These are phyloP conservation scores for Monilinia vaccinii-corymbosi DNA, from an alignment of 2,329 filamentous ascomycete species.

Conservation along the genomic window DNA sequence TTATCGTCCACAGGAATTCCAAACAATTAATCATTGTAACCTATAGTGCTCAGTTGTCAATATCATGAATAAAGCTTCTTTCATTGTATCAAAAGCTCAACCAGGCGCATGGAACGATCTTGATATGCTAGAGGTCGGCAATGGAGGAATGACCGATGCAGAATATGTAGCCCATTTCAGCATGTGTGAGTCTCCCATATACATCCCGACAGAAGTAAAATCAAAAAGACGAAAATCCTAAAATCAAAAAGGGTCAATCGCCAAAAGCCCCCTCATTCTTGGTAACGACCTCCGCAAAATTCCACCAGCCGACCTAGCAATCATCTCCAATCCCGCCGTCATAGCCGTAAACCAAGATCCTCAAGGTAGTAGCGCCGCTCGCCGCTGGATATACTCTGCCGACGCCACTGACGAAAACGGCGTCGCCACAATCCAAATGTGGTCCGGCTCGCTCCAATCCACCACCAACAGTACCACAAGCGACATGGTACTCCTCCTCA, in stretches of 20 bases:
- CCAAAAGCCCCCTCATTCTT: conserved; percentile 27
- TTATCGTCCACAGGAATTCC: not conserved
- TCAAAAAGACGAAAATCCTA: not conserved
- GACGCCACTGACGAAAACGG: conserved; percentile 35
- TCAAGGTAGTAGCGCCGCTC: conserved; percentile 32
- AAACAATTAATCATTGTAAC: not conserved
- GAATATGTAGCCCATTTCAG: conserved; percentile 31
- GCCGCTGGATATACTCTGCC: conserved; percentile 37
- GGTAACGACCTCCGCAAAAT: conserved; percentile 29
- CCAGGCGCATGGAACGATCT: conserved; percentile 30
- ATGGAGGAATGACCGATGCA: conserved; percentile 29
- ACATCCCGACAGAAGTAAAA: not conserved
- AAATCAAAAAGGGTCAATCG: conserved; percentile 19
- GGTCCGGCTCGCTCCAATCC: conserved; percentile 36
- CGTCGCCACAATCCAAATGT: conserved; percentile 40
- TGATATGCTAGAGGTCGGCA: conserved; percentile 32
- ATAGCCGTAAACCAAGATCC: conserved; percentile 37
- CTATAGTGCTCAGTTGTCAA: conserved; percentile 24
- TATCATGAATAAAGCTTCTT: conserved; percentile 26
- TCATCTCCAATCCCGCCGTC: conserved; percentile 35
- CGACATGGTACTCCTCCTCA: conserved; percentile 36
- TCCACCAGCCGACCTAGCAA: conserved; percentile 29
- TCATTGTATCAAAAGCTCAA: conserved; percentile 25
- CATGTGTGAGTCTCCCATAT: conserved; percentile 19
- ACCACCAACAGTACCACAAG: conserved; percentile 35